Percentiles rank a stretch among this genome's conserved stretches.
Conservation (phyloP, 2,329 filamentous ascomycete genomes). For the Clonostachys sp. region DNA sequence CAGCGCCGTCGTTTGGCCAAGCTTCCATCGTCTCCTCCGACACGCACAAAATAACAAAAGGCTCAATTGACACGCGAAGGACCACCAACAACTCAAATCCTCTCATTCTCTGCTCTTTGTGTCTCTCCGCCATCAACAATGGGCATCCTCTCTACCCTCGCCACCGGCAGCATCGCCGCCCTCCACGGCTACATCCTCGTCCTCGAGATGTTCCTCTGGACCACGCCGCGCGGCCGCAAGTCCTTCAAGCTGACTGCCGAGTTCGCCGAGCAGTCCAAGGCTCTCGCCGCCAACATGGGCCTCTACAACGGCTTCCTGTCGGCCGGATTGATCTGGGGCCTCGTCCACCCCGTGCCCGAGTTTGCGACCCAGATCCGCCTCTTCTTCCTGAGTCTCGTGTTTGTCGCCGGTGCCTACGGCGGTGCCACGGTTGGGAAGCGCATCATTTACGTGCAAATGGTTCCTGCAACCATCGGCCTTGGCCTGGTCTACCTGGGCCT, state of each 20-base stretch:
- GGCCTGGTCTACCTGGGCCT: constrained; percentile 16
- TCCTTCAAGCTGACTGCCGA: constrained; percentile 37
- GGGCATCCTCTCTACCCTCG: constrained; percentile 21
- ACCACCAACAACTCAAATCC: too few species aligned
- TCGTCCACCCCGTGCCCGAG: constrained; percentile 35
- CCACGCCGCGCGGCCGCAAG: constrained; percentile 34
- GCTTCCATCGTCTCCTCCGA: too few species aligned
- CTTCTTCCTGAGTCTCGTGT: constrained; percentile 42
- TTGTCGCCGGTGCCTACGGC: constrained; percentile 39
- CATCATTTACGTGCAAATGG: constrained; percentile 35
- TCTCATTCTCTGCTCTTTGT: too few species aligned
- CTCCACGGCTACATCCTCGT: constrained; percentile 43
- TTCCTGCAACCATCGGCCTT: constrained; percentile 16
- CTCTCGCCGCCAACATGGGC: constrained; percentile 44
- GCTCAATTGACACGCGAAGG: too few species aligned
- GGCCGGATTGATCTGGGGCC: constrained; percentile 39
- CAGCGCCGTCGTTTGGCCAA: too few species aligned
- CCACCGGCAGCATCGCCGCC: constrained; percentile 29
- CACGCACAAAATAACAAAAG: too few species aligned
- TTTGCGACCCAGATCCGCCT: constrained; percentile 36
- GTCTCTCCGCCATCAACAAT: constrained; percentile 10
- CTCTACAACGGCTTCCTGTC: constrained; percentile 50
- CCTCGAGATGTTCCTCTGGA: constrained; percentile 47
- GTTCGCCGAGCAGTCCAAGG: constrained; percentile 36
- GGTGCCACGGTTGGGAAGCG: constrained; percentile 29